phyloP scores from a whole-genome alignment of 306 rosid genomes.

The Trifolium pratense region DNA sequence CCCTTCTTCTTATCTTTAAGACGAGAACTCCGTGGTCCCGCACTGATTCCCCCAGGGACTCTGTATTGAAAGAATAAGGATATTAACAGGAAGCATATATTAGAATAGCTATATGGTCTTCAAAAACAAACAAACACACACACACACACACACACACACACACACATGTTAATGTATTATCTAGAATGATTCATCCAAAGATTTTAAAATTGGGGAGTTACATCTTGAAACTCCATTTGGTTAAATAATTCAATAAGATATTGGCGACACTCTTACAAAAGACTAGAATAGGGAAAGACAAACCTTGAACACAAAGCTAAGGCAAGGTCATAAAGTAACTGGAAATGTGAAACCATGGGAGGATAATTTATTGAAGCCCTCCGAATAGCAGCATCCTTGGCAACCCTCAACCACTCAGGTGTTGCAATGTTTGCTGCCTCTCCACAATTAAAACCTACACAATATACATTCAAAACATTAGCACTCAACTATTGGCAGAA shows the following conservation, averaged over 20 bases:
- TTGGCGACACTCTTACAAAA: conserved; percentile 34
- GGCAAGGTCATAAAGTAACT: conserved; percentile 98
- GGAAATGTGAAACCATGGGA: conserved; percentile 99
- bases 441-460: conserved; percentile 90
- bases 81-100: conserved; percentile 31
- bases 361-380: conserved; percentile 97
- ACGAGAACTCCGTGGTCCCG: conserved; percentile 92
- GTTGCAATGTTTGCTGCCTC: conserved; percentile 99
- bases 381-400: conserved; percentile 97
- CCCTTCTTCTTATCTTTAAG: conserved; percentile 89
- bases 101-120: conserved; percentile 26
- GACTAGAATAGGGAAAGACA: conserved; percentile 41
- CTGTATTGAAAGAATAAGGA: conserved; percentile 58
- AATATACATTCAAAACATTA: conserved; percentile 39
- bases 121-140: conserved; percentile 5
- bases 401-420: conserved; percentile 98
- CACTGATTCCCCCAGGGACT: conserved; percentile 55
- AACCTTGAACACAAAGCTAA: conserved; percentile 89
- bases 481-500: conserved; percentile 37
- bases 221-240: conserved; percentile 19
- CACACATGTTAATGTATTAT: conserved; percentile 2
- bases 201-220: conserved; percentile 23
- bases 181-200: conserved; percentile 29
- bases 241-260: conserved; percentile 21
- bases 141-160: not conserved